Percentiles rank a stretch among this genome's conserved stretches.
Evolutionary conservation across 495 filamentous ascomycete species (phyloP).

Genomic region (Trypethelium eluteriae): DNA sequence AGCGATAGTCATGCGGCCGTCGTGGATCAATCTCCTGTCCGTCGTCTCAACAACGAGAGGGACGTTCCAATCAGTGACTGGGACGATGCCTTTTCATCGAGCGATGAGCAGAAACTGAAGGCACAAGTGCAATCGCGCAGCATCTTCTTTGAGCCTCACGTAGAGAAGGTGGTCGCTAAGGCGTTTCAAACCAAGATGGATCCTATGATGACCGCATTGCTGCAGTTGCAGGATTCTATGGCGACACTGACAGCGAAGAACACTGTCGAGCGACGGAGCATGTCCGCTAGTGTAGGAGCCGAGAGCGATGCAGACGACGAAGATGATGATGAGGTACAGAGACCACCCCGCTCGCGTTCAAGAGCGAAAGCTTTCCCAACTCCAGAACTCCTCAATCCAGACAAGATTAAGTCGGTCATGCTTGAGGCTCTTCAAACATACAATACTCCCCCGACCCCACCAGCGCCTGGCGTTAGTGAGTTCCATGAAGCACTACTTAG

Average conservation of each 20-base stretch:
- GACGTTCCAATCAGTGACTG: constrained; percentile 76
- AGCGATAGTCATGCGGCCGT: constrained; percentile 42
- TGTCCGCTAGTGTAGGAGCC: constrained; percentile 52
- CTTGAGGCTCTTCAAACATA: constrained; percentile 51
- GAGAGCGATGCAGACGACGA: constrained; percentile 93
- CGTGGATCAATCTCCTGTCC: constrained; percentile 42
- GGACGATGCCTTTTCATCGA: constrained; percentile 76
- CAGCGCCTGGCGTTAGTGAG: constrained; percentile 31
- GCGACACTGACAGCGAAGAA: constrained; percentile 41
- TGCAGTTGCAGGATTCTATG: constrained; percentile 62
- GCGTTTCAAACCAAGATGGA: constrained; percentile 67
- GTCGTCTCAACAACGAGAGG: constrained; percentile 56
- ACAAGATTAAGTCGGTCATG: constrained; percentile 62
- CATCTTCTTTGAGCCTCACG: constrained; percentile 77
- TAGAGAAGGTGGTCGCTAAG: constrained; percentile 73
- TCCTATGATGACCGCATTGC: constrained; percentile 71
- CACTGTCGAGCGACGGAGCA: constrained; percentile 44
- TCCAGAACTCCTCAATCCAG: constrained; percentile 9
- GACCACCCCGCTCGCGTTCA: constrained; percentile 57
- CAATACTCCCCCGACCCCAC: constrained; percentile 18
- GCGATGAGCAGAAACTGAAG: constrained; percentile 61
- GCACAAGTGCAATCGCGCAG: constrained; percentile 53
- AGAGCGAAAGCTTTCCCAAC: constrained; percentile 26
- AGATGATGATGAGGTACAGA: constrained; percentile 57
- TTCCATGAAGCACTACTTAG: constrained; percentile 53